Conservation (phyloP, 1,284 basidiomycete species). For the Malassezia sympodialis region DNA sequence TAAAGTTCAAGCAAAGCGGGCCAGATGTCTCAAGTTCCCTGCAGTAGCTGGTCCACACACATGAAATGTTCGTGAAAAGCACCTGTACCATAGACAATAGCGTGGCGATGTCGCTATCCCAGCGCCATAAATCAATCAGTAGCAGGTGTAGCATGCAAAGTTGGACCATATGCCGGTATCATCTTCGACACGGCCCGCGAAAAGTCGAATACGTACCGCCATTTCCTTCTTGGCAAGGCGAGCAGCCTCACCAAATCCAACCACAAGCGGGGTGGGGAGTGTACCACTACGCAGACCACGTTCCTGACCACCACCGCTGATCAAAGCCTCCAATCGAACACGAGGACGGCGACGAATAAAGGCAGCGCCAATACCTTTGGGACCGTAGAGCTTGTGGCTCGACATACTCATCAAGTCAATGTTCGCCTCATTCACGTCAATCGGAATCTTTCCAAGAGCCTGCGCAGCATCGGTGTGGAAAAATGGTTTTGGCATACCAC, state of each 20-base stretch:
- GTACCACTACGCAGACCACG: constrained; percentile 89
- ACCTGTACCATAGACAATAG: background rate
- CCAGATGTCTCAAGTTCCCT: constrained; percentile 68
- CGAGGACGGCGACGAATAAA: constrained; percentile 87
- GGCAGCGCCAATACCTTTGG: constrained; percentile 88
- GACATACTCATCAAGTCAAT: constrained; percentile 93
- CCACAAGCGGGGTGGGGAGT: constrained; percentile 74
- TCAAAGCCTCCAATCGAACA: constrained; percentile 85
- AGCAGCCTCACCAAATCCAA: constrained; percentile 90
- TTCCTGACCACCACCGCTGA: constrained; percentile 95
- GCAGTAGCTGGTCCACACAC: constrained; percentile 58
- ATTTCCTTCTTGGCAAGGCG: constrained; percentile 85
- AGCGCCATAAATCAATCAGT: background rate
- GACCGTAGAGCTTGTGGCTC: constrained; percentile 96
- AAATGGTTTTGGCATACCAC: constrained; percentile 58
- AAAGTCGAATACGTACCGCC: constrained; percentile 54
- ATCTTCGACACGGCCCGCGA: constrained; percentile 12
- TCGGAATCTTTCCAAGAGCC: constrained; percentile 60
- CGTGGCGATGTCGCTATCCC: background rate
- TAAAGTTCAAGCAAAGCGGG: background rate
- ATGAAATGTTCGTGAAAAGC: background rate
- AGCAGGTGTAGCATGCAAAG: constrained; percentile 9
- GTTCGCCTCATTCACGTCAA: constrained; percentile 86
- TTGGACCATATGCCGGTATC: constrained; percentile 7
- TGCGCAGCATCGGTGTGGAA: constrained; percentile 98